Percentiles rank a stretch among this genome's conserved stretches.
These are phyloP conservation scores for Calvatia gigantea DNA, from an alignment of 768 basidiomycete species.

Conservation along the genomic window DNA sequence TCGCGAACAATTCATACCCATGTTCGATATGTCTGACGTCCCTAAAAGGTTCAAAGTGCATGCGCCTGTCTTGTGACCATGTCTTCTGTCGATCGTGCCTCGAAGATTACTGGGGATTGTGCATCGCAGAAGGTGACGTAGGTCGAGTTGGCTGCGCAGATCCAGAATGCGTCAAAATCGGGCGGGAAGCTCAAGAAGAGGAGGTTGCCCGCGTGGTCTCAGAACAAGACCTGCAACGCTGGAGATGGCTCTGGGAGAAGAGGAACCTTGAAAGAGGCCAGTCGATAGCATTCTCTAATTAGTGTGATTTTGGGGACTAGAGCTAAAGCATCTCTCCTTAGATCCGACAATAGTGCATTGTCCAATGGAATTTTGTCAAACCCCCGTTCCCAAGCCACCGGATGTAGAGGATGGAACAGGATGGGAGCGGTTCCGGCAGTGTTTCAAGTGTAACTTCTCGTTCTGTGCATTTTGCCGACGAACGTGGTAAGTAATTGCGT, in stretches of 20 bases:
- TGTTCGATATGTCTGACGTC: slow-evolving; percentile 77
- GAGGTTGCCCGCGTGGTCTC: slow-evolving; percentile 72
- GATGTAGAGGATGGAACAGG: slow-evolving; percentile 51
- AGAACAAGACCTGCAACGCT: slow-evolving; percentile 61
- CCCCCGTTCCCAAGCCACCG: slow-evolving; percentile 62
- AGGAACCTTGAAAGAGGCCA: slow-evolving; percentile 67
- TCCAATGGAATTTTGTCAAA: slow-evolving; percentile 77
- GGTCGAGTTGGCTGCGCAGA: slow-evolving; percentile 79
- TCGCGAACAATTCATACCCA: slow-evolving; percentile 60
- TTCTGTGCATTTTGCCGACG: slow-evolving; percentile 83
- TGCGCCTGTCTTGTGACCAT: slow-evolving; percentile 69
- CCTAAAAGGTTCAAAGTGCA: slow-evolving; percentile 71
- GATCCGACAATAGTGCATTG: slow-evolving; percentile 82
- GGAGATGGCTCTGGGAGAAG: slow-evolving; percentile 77
- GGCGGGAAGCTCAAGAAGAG: slow-evolving; percentile 58
- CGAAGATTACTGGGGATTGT: slow-evolving; percentile 77
- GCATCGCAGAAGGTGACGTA: slow-evolving; percentile 77
- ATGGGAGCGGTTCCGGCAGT: slow-evolving; percentile 73
- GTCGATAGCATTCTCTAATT: slow-evolving; percentile 9
- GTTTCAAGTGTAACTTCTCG: slow-evolving; percentile 65
- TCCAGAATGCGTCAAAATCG: slow-evolving; percentile 68
- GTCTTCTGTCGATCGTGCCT: slow-evolving; percentile 84
- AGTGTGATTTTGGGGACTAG: background rate
- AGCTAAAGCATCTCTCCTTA: slow-evolving; percentile 26
- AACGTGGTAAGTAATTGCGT: slow-evolving; percentile 55